A percentile compares a stretch with the other conserved stretches of the same genome.
These are phyloP conservation scores for Magnaporthales sp. DNA, from an alignment of 2,329 filamentous ascomycete genomes.

Conservation along the genomic window DNA sequence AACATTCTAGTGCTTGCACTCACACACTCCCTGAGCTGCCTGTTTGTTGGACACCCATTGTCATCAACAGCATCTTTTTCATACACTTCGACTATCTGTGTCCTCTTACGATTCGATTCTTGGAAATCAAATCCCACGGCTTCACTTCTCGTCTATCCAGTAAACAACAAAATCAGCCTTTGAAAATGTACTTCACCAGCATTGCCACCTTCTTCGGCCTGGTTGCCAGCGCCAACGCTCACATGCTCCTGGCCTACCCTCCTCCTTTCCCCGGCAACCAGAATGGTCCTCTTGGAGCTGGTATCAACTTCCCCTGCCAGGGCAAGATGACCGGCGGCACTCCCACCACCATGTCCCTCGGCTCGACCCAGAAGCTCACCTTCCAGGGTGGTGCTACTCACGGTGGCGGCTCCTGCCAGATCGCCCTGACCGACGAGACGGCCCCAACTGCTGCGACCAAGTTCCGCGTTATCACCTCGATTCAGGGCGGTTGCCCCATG, in stretches of 20 bases:
- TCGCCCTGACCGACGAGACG: slow-evolving; percentile 74
- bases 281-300: slow-evolving; percentile 57
- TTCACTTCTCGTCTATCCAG: too few relatives aligned
- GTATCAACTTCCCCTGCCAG: slow-evolving; percentile 80
- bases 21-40: neutral
- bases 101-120: neutral
- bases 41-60: slow-evolving; percentile 2
- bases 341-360: slow-evolving; percentile 55
- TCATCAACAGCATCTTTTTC: neutral
- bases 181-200: slow-evolving; percentile 39
- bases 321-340: slow-evolving; percentile 35
- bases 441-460: slow-evolving; percentile 55
- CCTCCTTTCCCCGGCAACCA: slow-evolving; percentile 44
- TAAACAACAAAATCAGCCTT: slow-evolving; percentile 27
- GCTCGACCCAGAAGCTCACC: slow-evolving; percentile 49
- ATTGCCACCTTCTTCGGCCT: slow-evolving; percentile 43
- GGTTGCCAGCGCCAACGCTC: slow-evolving; percentile 54
- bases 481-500: slow-evolving; percentile 76
- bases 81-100: neutral
- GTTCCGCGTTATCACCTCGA: slow-evolving; percentile 87
- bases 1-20: slow-evolving; percentile 15
- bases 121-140: slow-evolving; percentile 6
- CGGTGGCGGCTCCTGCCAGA: slow-evolving; percentile 86
- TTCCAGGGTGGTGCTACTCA: slow-evolving; percentile 72
- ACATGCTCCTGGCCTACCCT: slow-evolving; percentile 67